Conservation (phyloP, 1,284 basidiomycete species). For the Mycena citricolor region DNA sequence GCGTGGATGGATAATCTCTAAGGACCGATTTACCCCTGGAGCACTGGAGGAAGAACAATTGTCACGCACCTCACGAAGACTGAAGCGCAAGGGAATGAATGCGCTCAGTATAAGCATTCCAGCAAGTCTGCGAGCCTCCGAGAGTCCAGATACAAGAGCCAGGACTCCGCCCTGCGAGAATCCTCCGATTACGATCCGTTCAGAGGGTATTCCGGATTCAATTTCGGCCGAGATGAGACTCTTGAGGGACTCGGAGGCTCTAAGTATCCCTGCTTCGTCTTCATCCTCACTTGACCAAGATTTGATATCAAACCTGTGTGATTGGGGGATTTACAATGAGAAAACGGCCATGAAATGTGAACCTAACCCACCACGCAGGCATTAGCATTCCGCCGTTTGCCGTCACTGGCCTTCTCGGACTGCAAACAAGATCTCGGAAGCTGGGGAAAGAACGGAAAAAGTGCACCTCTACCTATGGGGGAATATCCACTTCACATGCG, state of each 20-base stretch:
- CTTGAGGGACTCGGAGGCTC: slow-evolving; percentile 64
- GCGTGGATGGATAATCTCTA: slow-evolving; percentile 61
- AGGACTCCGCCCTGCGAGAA: slow-evolving; percentile 90
- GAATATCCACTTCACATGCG: slow-evolving; percentile 82
- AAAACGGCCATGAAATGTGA: too few species aligned
- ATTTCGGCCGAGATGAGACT: slow-evolving; percentile 75
- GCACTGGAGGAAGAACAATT: too few species aligned
- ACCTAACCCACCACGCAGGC: too few species aligned
- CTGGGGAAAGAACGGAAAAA: slow-evolving; percentile 8
- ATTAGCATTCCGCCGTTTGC: slow-evolving; percentile 70
- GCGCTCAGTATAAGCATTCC: slow-evolving; percentile 76
- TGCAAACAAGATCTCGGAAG: slow-evolving; percentile 28
- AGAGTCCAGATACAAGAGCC: slow-evolving; percentile 71
- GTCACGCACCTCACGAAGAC: slow-evolving; percentile 55
- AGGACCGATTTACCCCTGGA: too few species aligned
- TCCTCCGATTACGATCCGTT: slow-evolving; percentile 77
- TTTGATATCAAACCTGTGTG: slow-evolving; percentile 76
- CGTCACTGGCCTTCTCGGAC: slow-evolving; percentile 57
- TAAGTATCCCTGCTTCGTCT: slow-evolving; percentile 76
- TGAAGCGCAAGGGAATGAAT: slow-evolving; percentile 70
- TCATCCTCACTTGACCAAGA: slow-evolving; percentile 62
- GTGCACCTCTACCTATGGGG: slow-evolving; percentile 77
- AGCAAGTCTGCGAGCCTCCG: slow-evolving; percentile 65
- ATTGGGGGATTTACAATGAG: slow-evolving; percentile 8
- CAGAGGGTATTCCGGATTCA: slow-evolving; percentile 64